phyloP scores from a whole-genome alignment of 2,329 filamentous ascomycete species.

The Fusarium mundagurra region DNA sequence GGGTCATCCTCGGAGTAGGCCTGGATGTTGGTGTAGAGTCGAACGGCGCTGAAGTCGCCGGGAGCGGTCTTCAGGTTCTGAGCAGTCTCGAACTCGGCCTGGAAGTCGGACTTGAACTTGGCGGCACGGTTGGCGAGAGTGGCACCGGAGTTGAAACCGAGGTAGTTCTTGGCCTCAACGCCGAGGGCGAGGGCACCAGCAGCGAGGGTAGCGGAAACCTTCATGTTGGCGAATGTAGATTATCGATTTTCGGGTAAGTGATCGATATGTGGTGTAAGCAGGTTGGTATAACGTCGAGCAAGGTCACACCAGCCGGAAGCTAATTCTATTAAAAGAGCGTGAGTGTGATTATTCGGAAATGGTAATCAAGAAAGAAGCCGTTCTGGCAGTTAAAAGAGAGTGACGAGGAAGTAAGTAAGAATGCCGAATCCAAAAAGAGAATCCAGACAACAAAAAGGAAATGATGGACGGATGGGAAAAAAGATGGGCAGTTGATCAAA shows the following conservation, averaged over 20 bases:
- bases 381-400: constrained; percentile 37
- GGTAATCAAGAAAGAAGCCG: constrained; percentile 25
- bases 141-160: constrained; percentile 64
- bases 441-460: constrained; percentile 19
- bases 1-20: constrained; percentile 76
- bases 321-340: constrained; percentile 35
- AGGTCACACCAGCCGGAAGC: constrained; percentile 22
- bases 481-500: constrained; percentile 19
- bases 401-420: constrained; percentile 38
- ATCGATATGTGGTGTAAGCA: constrained; percentile 17
- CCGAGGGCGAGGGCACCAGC: constrained; percentile 53
- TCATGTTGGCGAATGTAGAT: constrained; percentile 52
- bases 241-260: constrained; percentile 18
- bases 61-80: constrained; percentile 53
- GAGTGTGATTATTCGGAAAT: constrained; percentile 24
- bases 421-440: constrained; percentile 33
- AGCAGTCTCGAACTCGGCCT: constrained; percentile 56
- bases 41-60: constrained; percentile 66
- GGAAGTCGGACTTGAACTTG: constrained; percentile 63
- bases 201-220: constrained; percentile 50
- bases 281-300: constrained; percentile 25
- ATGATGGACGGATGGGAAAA: constrained; percentile 15
- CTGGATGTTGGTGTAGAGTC: constrained; percentile 75
- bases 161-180: constrained; percentile 58
- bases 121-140: constrained; percentile 58